Conservation (phyloP, 202 grass and related monocot species). For the Setaria italica region DNA sequence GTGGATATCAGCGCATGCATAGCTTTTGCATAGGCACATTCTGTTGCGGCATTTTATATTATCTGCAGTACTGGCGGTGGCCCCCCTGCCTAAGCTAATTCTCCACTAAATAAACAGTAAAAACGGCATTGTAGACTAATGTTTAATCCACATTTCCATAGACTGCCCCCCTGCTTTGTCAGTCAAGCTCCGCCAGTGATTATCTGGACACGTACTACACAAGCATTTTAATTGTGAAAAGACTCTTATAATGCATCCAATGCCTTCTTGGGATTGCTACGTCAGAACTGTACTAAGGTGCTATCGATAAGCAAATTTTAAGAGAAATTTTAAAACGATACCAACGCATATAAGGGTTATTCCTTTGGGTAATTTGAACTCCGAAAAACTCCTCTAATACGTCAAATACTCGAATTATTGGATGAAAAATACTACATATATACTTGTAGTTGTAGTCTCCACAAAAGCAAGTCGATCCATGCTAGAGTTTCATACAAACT, state of each 20-base stretch:
- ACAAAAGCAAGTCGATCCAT: background rate
- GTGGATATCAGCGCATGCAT: conserved; percentile 39
- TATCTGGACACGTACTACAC: background rate
- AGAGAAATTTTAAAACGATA: background rate
- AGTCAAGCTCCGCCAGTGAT: background rate
- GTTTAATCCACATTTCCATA: no score
- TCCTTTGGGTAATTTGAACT: background rate
- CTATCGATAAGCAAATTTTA: background rate
- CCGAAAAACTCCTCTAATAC: background rate
- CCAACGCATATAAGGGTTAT: background rate
- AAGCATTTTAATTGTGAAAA: conserved; percentile 2
- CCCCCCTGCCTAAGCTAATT: no score
- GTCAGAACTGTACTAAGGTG: background rate
- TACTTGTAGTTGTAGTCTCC: background rate
- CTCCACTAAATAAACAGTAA: no score
- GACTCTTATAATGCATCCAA: background rate
- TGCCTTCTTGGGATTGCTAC: background rate
- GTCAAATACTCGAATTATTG: background rate
- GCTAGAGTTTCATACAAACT: background rate
- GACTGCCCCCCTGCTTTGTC: no score
- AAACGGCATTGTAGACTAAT: no score
- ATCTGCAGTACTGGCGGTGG: no score
- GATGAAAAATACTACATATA: background rate
- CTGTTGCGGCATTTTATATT: background rate
- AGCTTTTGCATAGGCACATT: conserved; percentile 44